Evolutionary conservation across 208 protist species (phyloP), one percentile per base, ranked within the genome.

Genomic region (Herpetomonas muscarum): DNA sequence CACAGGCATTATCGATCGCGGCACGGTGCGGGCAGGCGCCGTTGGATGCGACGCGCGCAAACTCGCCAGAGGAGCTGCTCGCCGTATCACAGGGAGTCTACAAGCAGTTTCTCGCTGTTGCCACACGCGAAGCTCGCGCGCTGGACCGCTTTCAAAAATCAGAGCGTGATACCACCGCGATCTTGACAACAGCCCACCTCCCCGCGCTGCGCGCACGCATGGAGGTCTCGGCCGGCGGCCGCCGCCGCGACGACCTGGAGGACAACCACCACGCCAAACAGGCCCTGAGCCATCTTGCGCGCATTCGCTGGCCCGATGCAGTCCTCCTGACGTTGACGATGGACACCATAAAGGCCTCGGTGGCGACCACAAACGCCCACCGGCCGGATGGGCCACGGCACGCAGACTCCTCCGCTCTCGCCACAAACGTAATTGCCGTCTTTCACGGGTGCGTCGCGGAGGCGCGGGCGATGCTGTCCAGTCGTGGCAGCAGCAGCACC

Each of bases 291-390:
- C 55, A 80, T 24, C 59, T 80, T 6, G 30, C 44, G 32, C 37
- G 28, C 22, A 44, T 81, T 3, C 68, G 78, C 7, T 67, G 39
- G 10, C 69, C 74, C 1, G 78, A 85, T 53, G 64, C 74, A 28
- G 24, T 85, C 25, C 26, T 64, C 26, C 47, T 85, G n/a, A 56
- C 65, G 1, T 62, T 85, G n/a, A 47, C 47, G 5, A 57, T 71
- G 34, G 78, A 81, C 36, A 48, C 79, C 19, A 10, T 80, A 9
- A 41, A 28, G 13, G 28, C n/a, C 6, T 26, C 50, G 2, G 31
- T 34, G 0, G 13, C 34, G 13, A n/a, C n/a, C n/a, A n/a, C n/a
- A n/a, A n/a, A n/a, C 6, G 34, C 34, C 34, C 34, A 39, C 34
- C 9, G n/a, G n/a, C n/a, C n/a, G n/a, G n/a, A n/a, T n/a, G n/a